A percentile compares a stretch with the other conserved stretches of the same genome.
Evolutionary conservation across 495 filamentous ascomycete genomes (phyloP).

Genomic region (Xylaria longipes): DNA sequence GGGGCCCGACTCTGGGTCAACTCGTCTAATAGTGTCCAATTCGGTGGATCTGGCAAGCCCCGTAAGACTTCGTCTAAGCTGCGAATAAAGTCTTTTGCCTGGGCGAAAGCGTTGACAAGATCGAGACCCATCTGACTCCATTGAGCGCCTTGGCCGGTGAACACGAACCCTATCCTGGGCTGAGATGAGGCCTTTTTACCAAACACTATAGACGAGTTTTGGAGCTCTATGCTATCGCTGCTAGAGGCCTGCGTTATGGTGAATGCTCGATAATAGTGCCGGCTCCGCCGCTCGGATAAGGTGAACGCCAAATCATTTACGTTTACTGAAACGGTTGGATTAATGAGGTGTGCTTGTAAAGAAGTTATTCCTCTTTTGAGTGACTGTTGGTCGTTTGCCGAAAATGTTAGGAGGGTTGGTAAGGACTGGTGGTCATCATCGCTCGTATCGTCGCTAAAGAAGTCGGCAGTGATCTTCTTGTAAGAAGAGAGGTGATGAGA

Average conservation of each 20-base stretch:
- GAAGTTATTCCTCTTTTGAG: conserved; percentile 18
- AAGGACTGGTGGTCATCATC: neutral
- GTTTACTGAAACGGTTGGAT: conserved; percentile 31
- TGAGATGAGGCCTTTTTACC: neutral
- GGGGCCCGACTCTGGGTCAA: neutral
- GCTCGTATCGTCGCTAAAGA: neutral
- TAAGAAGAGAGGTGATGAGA: conserved; percentile 2
- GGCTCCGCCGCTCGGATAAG: conserved; percentile 30
- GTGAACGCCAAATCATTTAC: conserved; percentile 27
- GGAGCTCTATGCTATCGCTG: neutral
- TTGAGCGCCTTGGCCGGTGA: conserved; percentile 36
- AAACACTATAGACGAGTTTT: neutral
- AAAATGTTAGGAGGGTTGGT: conserved; percentile 19
- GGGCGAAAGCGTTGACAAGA: neutral
- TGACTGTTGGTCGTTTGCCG: conserved; percentile 31
- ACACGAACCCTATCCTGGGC: conserved; percentile 22
- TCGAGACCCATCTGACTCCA: conserved; percentile 34
- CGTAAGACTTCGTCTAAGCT: neutral
- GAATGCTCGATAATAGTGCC: conserved; percentile 22
- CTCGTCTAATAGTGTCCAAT: neutral
- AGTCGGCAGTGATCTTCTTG: neutral
- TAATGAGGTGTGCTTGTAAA: conserved; percentile 31
- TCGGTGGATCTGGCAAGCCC: neutral
- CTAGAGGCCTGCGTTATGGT: neutral
- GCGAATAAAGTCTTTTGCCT: neutral